Percentiles rank a stretch among this genome's conserved stretches.
Evolutionary conservation across 192 early-diverging fungal species (phyloP).

Genomic region (Coemansia sp.): DNA sequence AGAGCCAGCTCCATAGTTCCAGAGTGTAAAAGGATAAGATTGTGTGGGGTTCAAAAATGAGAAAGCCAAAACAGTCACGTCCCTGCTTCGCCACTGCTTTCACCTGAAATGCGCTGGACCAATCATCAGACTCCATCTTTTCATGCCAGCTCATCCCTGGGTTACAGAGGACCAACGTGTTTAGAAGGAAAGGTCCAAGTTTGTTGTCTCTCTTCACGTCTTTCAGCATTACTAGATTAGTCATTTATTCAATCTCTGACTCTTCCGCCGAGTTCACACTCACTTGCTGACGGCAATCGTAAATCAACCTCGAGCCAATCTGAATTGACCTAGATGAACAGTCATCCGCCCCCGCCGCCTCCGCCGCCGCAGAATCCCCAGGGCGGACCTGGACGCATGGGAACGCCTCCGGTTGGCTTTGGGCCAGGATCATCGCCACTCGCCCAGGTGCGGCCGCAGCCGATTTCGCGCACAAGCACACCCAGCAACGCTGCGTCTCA

Average conservation of each 20-base stretch:
- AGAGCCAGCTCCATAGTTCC: constrained; percentile 31
- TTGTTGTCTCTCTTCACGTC: neutral
- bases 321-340: constrained; percentile 18
- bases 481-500: constrained; percentile 18
- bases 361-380: constrained; percentile 16
- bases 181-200: too few species aligned
- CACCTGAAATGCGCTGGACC: constrained; percentile 20
- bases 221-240: neutral
- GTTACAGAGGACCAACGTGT: neutral
- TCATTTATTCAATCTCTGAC: neutral
- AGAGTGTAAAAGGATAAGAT: neutral
- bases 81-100: too few species aligned
- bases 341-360: constrained; percentile 31
- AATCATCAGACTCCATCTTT: constrained; percentile 16
- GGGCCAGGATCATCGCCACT: constrained; percentile 49
- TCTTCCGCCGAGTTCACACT: too few species aligned
- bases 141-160: neutral
- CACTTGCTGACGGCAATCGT: too few species aligned
- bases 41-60: too few species aligned
- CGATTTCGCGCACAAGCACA: constrained; percentile 37
- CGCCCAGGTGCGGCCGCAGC: constrained; percentile 42
- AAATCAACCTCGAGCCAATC: neutral
- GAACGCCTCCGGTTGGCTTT: constrained; percentile 46
- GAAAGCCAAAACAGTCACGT: neutral
- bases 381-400: constrained; percentile 17